Conservation (phyloP, 202 grass and related monocot species). For the Hordeum pubiflorum region DNA sequence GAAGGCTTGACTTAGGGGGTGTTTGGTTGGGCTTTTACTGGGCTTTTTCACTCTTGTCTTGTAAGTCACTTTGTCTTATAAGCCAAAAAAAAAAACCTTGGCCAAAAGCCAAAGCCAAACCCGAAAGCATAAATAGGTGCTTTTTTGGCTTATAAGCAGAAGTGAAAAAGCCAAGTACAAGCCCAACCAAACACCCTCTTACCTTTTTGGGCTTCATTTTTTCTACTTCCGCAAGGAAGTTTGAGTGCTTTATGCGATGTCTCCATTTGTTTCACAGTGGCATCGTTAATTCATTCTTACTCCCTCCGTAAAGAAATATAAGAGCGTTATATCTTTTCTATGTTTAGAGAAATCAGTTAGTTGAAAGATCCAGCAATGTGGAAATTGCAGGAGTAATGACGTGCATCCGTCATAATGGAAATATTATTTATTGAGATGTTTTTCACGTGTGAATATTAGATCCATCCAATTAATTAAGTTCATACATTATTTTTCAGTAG, state of each 20-base stretch:
- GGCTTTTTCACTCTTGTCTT: too few species aligned
- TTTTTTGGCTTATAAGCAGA: too few species aligned
- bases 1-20: not conserved
- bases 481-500: not conserved
- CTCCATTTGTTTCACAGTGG: not conserved
- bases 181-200: not conserved
- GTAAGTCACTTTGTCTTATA: too few species aligned
- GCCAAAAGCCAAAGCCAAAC: too few species aligned
- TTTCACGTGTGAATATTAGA: not conserved
- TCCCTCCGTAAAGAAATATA: too few species aligned
- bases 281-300: not conserved
- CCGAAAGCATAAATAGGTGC: too few species aligned
- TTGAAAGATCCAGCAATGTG: not conserved
- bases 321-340: not conserved
- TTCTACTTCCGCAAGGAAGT: not conserved
- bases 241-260: slow-evolving; percentile 1
- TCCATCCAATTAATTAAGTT: not conserved
- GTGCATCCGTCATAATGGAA: not conserved
- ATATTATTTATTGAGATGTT: not conserved
- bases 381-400: not conserved
- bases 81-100: too few species aligned
- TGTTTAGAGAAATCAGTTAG: not conserved
- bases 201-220: not conserved
- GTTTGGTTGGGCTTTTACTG: too few species aligned
- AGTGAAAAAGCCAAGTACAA: too few species aligned